A percentile compares a stretch with the other conserved stretches of the same genome.
phyloP scores from a whole-genome alignment of 306 rosid species.

The Aeschynomene evenia region DNA sequence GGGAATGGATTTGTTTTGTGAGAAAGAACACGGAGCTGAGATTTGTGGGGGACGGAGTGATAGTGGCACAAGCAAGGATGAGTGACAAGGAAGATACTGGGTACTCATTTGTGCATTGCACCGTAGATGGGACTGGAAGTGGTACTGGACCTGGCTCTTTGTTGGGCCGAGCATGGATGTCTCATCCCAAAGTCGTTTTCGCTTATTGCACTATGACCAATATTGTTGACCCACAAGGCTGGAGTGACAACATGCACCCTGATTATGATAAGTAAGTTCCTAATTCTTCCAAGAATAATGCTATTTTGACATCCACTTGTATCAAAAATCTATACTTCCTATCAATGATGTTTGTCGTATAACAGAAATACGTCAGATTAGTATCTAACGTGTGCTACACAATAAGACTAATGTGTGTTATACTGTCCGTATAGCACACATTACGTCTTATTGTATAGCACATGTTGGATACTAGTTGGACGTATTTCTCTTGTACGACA shows the following conservation, averaged over 20 bases:
- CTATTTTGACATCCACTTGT: too few species aligned
- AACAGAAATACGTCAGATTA: too few species aligned
- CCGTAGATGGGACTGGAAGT: slow-evolving; percentile 40
- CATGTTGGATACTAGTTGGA: too few species aligned
- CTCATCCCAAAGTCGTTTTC: slow-evolving; percentile 38
- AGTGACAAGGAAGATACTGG: background rate
- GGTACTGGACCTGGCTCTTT: slow-evolving; percentile 27
- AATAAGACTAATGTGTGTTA: too few species aligned
- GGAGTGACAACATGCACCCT: slow-evolving; percentile 36
- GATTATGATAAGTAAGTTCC: slow-evolving; percentile 22
- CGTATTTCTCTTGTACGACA: too few species aligned
- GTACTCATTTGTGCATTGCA: slow-evolving; percentile 58
- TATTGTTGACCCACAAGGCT: slow-evolving; percentile 35
- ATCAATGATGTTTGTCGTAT: too few species aligned
- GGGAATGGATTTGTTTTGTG: slow-evolving; percentile 36
- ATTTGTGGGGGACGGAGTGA: slow-evolving; percentile 31
- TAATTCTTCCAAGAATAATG: too few species aligned
- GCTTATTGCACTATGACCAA: slow-evolving; percentile 39
- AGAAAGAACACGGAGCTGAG: slow-evolving; percentile 43
- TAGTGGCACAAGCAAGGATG: slow-evolving; percentile 58
- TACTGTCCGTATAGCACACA: too few species aligned
- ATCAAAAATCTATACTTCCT: too few species aligned
- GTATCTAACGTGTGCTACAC: too few species aligned
- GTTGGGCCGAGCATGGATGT: slow-evolving; percentile 64
- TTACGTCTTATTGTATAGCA: too few species aligned